These are phyloP conservation scores for Aspergillus sp. DNA, from an alignment of 2,329 filamentous ascomycete species.

Conservation along the genomic window DNA sequence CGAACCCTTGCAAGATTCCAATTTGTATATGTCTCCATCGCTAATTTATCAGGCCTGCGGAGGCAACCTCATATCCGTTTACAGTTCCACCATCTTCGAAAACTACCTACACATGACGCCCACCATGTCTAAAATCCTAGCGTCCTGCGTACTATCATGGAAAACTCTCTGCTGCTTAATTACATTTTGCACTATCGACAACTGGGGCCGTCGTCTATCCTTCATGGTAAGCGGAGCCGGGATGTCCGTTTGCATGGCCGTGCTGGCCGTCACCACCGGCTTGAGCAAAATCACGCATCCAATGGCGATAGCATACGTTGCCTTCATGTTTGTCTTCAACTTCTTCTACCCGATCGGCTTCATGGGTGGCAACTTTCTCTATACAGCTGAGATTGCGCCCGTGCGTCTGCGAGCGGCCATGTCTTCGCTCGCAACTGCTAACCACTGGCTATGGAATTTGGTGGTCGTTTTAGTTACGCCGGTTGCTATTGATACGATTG, in stretches of 20 bases:
- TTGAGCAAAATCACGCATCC: neutral
- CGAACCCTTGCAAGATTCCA: neutral
- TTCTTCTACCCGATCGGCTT: constrained; percentile 17
- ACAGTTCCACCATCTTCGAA: constrained; percentile 24
- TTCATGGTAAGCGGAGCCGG: constrained; percentile 14
- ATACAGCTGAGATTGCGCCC: constrained; percentile 12
- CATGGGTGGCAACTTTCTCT: constrained; percentile 9
- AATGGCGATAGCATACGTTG: neutral
- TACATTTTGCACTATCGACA: constrained; percentile 14
- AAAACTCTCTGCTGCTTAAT: constrained; percentile 14
- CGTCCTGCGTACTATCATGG: constrained; percentile 13
- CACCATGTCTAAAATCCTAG: constrained; percentile 3
- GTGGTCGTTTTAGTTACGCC: constrained; percentile 12
- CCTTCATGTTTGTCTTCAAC: constrained; percentile 13
- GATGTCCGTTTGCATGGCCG: constrained; percentile 14
- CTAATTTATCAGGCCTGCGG: constrained; percentile 14
- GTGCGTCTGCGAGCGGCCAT: constrained; percentile 9
- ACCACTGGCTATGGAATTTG: constrained; percentile 17
- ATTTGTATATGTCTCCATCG: neutral
- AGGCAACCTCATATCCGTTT: constrained; percentile 44
- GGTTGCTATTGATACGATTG: constrained; percentile 9
- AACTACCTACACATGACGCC: constrained; percentile 6
- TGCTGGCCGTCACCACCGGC: constrained; percentile 12
- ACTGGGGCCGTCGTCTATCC: constrained; percentile 12
- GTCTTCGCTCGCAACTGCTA: constrained; percentile 13